phyloP scores from a whole-genome alignment of 129 eudicot genomes.

The Rutidosis leptorrhynchoides region DNA sequence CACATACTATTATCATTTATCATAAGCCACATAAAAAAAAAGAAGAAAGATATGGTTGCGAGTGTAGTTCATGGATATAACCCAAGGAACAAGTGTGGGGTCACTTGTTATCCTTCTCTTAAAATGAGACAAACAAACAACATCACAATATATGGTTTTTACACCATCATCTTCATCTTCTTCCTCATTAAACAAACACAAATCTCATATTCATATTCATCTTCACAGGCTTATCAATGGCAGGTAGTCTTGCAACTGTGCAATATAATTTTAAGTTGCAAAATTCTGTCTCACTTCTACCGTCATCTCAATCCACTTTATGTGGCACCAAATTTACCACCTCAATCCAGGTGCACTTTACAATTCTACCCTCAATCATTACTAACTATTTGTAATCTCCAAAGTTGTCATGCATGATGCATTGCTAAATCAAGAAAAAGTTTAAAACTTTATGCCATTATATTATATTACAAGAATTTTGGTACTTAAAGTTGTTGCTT shows the following conservation, averaged over 20 bases:
- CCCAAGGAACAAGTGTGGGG: slow-evolving; percentile 31
- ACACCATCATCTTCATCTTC: slow-evolving; percentile 12
- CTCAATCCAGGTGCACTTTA: slow-evolving; percentile 65
- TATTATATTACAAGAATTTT: not conserved
- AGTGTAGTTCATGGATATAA: slow-evolving; percentile 40
- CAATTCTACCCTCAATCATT: not conserved
- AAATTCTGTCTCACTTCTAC: slow-evolving; percentile 58
- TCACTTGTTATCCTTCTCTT: slow-evolving; percentile 32
- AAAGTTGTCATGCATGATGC: not conserved
- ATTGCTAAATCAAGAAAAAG: slow-evolving; percentile 19
- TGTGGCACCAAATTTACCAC: slow-evolving; percentile 60
- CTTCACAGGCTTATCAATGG: slow-evolving; percentile 26
- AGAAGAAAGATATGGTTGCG: slow-evolving; percentile 32
- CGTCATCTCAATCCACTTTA: slow-evolving; percentile 82
- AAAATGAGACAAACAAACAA: slow-evolving; percentile 32
- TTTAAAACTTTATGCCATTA: not conserved
- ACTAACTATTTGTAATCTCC: not conserved
- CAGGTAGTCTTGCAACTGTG: slow-evolving; percentile 31
- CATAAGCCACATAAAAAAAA: slow-evolving; percentile 1
- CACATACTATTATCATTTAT: too few species aligned
- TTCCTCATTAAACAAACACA: slow-evolving; percentile 11
- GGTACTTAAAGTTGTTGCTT: slow-evolving; percentile 8
- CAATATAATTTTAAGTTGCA: slow-evolving; percentile 48
- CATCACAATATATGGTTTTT: slow-evolving; percentile 19
- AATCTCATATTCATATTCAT: slow-evolving; percentile 21